Evolutionary conservation across 805 yeast genomes (phyloP), one percentile per base, ranked within the genome.

Genomic region (Zygoascus biomembranicola): DNA sequence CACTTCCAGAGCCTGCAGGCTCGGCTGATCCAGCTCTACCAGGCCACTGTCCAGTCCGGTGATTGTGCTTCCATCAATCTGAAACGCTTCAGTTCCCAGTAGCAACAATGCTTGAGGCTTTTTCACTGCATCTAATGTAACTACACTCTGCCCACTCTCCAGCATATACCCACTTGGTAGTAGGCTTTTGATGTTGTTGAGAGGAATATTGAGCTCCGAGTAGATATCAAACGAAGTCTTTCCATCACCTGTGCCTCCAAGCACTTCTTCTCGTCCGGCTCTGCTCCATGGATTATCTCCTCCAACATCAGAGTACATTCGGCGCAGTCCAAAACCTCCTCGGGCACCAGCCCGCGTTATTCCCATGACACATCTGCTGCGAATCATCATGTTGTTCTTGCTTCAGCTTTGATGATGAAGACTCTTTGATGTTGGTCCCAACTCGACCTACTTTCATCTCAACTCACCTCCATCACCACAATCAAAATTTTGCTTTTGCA

Each of bases 161-260:
- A 87, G 77, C 37, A 80, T 74, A 54, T 82, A 80, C 1, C 89
- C 83, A 60, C 84, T 77, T 5, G 65, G 59, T 26, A 80, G 74
- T 14, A 80, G 73, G 58, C 75, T 70, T 54, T 77, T 80, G 43
- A 80, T 72, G 59, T 76, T 77, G 61, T 80, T 80, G 35, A 68
- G 67, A 0, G 84, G 82, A 9, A 69, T 66, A 2, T 55, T 69
- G 59, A 23, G 75, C 63, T 73, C 72, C 62, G 72, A 69, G 53
- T 77, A 69, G 4, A 80, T 70, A 59, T 79, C 77, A 52, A 44
- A 44, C 35, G 47, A 26, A 11, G 47, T 19, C 16, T 44, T 44
- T 8, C 47, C 47, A 44, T 44, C 47, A 26, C 47, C 47, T 2
- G 47, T 44, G 11, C 47, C 47, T 23, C 47, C 47, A 23, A 44